A percentile compares a stretch with the other conserved stretches of the same genome.
Conservation (phyloP, 352 stramenopile species). For the Globisporangium emineosum region DNA sequence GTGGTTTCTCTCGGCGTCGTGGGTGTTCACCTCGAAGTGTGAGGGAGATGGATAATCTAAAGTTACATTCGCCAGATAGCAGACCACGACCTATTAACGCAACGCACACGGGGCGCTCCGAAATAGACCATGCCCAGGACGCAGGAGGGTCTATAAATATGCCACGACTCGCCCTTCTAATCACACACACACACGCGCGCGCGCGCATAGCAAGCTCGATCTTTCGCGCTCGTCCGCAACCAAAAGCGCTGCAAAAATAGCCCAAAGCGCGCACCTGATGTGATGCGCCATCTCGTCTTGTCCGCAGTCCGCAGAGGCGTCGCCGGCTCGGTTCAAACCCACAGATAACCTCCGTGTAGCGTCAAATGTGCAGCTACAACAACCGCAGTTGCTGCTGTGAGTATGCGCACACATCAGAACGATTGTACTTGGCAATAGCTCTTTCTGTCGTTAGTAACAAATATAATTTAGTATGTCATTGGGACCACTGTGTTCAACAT, state of each 20-base stretch:
- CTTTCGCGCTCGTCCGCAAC: background rate
- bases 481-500: too few relatives aligned
- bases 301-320: background rate
- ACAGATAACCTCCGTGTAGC: too few relatives aligned
- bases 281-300: background rate
- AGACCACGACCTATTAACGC: background rate
- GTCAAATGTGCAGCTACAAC: too few relatives aligned
- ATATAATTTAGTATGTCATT: too few relatives aligned
- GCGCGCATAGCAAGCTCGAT: background rate
- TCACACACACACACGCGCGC: background rate
- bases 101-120: background rate
- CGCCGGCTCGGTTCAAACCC: background rate
- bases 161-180: background rate
- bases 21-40: background rate
- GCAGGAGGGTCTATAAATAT: background rate
- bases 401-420: too few relatives aligned
- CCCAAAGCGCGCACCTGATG: background rate
- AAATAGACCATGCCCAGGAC: constrained; percentile 4
- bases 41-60: background rate
- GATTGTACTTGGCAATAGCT: too few relatives aligned
- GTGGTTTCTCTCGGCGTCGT: constrained; percentile 1
- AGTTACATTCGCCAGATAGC: background rate
- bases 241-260: background rate
- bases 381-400: too few relatives aligned
- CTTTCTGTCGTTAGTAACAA: too few relatives aligned